A percentile compares a stretch with the other conserved stretches of the same genome.
Evolutionary conservation across 1,139 yeast genomes (phyloP).

Genomic region (Pichia sp.): DNA sequence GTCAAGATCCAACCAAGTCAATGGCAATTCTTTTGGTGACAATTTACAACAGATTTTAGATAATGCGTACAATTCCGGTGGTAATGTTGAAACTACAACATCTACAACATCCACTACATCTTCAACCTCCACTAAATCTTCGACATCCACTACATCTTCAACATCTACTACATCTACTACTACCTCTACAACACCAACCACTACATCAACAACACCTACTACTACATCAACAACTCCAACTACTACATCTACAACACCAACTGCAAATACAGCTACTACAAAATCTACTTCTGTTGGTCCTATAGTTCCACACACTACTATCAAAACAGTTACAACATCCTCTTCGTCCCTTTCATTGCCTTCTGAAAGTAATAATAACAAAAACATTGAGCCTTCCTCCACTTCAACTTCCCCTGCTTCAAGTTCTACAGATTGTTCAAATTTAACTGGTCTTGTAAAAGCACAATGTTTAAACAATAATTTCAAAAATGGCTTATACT

Average conservation of each 20-base stretch:
- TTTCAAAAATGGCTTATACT: slow-evolving; percentile 30
- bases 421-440: slow-evolving; percentile 26
- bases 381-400: slow-evolving; percentile 2
- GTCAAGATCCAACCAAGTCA: slow-evolving; percentile 50
- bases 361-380: background rate
- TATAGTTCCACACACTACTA: slow-evolving; percentile 15
- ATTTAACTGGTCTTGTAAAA: slow-evolving; percentile 32
- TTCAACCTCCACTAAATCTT: slow-evolving; percentile 12
- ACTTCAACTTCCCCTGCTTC: no score
- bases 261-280: background rate
- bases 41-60: slow-evolving; percentile 37
- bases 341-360: background rate
- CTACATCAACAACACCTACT: slow-evolving; percentile 5
- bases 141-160: slow-evolving; percentile 9
- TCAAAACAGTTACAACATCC: slow-evolving; percentile 19
- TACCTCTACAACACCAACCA: slow-evolving; percentile 1
- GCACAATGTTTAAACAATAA: slow-evolving; percentile 38
- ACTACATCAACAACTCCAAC: background rate
- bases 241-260: slow-evolving; percentile 7
- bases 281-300: background rate
- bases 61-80: slow-evolving; percentile 15
- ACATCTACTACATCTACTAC: slow-evolving; percentile 9
- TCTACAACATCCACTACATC: slow-evolving; percentile 15
- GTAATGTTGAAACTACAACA: slow-evolving; percentile 7
- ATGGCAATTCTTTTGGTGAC: slow-evolving; percentile 27